Evolutionary conservation across 1,284 basidiomycete species (phyloP), one percentile per base, ranked within the genome.

Genomic region (Pyrrhoderma noxium): DNA sequence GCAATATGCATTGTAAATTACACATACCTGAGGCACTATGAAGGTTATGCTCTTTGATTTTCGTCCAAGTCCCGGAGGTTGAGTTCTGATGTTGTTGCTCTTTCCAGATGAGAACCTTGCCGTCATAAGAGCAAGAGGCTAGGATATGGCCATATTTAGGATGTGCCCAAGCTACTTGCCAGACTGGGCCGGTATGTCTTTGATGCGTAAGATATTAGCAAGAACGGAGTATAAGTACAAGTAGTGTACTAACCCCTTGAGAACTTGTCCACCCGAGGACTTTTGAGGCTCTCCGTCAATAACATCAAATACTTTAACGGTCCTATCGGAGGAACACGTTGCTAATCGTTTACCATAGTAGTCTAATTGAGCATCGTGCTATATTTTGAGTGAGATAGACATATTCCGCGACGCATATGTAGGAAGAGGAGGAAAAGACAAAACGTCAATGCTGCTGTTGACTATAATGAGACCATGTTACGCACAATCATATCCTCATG

Each of bases 161-260:
- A 63, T 99, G 94, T 5, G 91, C 95, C 96, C 95, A 99, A n/a
- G 93, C 82, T 45, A 99, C 85, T 66, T 96, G 93, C 94, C 95
- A 98, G 35, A 99, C 93, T 2, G 95, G 95, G 14, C 94, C 93
- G 11, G 93, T 92, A 69, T 98, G 96, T 47, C 93, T 89, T 56
- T 16, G 49, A 37, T 9, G 19, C 14, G 40, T 35, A 55, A 47
- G 23, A 9, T 44, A 36, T 14, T 14, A 16, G 38, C 39, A 4
- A 45, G 34, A 11, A 37, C 11, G 19, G 21, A 41, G 47, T 18
- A 18, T 44, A 16, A 49, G 19, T 36, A 50, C 51, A 44, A 34
- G 5, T 31, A 31, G 11, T 5, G 27, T 31, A 68, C 82, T 57
- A 58, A 94, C 92, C 92, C 92, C 66, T 88, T 91, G 53, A 95